Evolutionary conservation across 176 grass and related monocot species (phyloP).

Genomic region (Miscanthus lutarioriparius): DNA sequence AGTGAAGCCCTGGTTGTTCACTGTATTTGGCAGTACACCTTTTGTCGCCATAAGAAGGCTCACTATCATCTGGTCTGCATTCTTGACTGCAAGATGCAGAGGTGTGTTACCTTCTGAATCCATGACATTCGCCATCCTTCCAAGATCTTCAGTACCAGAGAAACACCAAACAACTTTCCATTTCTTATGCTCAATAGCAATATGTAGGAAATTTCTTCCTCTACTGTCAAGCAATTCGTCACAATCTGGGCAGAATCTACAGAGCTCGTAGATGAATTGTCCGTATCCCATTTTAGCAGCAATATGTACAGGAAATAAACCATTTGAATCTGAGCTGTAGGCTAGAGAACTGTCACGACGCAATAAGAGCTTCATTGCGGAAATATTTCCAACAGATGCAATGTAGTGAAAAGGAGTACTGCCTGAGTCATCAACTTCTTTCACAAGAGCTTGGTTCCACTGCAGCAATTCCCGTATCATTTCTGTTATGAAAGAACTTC

Average conservation of each 20-base stretch:
- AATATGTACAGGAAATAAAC: conserved; percentile 65
- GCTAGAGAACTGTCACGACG: conserved; percentile 39
- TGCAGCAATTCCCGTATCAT: conserved; percentile 52
- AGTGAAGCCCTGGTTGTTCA: conserved; percentile 65
- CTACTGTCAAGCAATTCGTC: conserved; percentile 71
- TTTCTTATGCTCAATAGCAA: conserved; percentile 52
- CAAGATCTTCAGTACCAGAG: conserved; percentile 37
- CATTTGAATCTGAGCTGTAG: conserved; percentile 52
- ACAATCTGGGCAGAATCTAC: conserved; percentile 50
- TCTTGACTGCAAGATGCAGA: conserved; percentile 63
- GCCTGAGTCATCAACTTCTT: conserved; percentile 46
- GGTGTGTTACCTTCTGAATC: conserved; percentile 76
- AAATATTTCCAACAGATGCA: conserved; percentile 49
- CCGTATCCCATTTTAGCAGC: conserved; percentile 54
- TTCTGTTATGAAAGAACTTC: conserved; percentile 53
- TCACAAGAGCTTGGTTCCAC: conserved; percentile 44
- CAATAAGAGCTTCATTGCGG: conserved; percentile 50
- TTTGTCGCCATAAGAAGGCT: conserved; percentile 55
- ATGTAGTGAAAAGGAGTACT: conserved; percentile 80
- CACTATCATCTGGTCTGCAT: conserved; percentile 49
- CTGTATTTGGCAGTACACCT: conserved; percentile 45
- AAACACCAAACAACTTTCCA: conserved; percentile 53
- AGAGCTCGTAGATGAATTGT: conserved; percentile 56
- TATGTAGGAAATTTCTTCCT: conserved; percentile 73
- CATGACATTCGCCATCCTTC: conserved; percentile 63